Conservation (phyloP, 139 green algal species). For the Chlamydomonas asymmetrica region DNA sequence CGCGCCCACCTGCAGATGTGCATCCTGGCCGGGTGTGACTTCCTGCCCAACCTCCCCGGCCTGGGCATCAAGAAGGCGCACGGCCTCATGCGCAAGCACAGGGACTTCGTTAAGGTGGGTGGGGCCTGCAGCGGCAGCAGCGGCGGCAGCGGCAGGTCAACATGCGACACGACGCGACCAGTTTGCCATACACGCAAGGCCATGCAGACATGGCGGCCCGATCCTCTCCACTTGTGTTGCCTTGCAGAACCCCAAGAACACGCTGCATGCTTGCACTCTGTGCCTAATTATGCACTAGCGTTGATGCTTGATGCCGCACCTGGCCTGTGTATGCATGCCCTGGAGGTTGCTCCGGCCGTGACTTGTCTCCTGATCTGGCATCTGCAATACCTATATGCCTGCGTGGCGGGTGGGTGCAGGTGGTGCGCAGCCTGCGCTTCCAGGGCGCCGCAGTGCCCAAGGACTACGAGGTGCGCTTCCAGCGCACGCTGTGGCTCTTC, state of each 20-base stretch:
- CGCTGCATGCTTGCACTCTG: neutral
- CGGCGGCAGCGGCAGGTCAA: no score
- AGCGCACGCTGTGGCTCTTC: conserved; percentile 91
- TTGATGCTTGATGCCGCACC: no score
- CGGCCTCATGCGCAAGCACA: conserved; percentile 66
- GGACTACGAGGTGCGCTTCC: conserved; percentile 83
- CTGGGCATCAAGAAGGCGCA: conserved; percentile 95
- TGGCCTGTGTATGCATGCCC: no score
- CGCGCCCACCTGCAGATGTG: no score
- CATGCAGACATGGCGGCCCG: neutral
- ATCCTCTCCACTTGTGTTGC: neutral
- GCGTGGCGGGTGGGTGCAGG: no score
- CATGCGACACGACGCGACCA: no score
- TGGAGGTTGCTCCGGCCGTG: no score
- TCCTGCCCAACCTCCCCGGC: conserved; percentile 74
- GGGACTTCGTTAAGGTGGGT: conserved; percentile 69
- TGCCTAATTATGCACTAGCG: no score
- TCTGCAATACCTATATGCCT: no score
- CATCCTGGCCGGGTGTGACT: conserved; percentile 96
- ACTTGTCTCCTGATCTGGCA: no score
- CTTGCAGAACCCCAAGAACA: neutral
- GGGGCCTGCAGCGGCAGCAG: no score
- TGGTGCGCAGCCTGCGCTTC: conserved; percentile 77
- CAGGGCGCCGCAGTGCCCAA: conserved; percentile 69
- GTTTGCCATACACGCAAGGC: no score